Percentiles rank a stretch among this genome's conserved stretches.
Evolutionary conservation across 345 rosid genomes (phyloP).

Genomic region (Dimocarpus longan): DNA sequence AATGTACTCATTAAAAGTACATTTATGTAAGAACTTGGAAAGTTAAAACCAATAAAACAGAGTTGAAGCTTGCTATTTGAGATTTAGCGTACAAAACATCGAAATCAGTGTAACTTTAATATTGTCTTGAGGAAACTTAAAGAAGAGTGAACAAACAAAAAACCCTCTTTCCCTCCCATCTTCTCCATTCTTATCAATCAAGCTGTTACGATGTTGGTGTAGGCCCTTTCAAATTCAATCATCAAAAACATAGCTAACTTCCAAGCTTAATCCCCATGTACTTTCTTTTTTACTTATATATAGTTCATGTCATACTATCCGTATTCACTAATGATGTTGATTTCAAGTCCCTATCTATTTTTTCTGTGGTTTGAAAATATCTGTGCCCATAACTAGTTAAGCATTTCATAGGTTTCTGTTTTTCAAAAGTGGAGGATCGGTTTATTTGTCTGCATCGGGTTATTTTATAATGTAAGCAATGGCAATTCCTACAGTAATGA

Average conservation of each 20-base stretch:
- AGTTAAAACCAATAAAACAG: constrained; percentile 2
- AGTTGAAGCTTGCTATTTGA: neutral
- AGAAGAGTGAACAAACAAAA: constrained; percentile 17
- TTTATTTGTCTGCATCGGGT: neutral
- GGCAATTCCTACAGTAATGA: neutral
- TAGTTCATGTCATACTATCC: neutral
- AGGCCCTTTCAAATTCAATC: neutral
- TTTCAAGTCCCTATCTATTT: neutral
- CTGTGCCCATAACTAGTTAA: neutral
- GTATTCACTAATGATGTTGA: neutral
- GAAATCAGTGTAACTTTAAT: neutral
- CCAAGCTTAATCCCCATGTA: constrained; percentile 3
- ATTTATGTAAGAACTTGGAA: constrained; percentile 12
- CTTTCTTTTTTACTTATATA: neutral
- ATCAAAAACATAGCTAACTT: neutral
- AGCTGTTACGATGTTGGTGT: neutral
- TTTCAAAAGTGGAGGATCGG: neutral
- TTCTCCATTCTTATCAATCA: neutral
- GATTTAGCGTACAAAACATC: neutral
- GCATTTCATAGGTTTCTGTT: neutral
- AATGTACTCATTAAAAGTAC: constrained; percentile 31
- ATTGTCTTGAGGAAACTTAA: neutral
- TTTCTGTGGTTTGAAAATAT: neutral
- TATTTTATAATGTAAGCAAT: neutral
- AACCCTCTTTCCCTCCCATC: constrained; percentile 12